Percentiles rank a stretch among this genome's conserved stretches.
Evolutionary conservation across 139 green algal species (phyloP).

Genomic region (Limnomonas spitsbergensis): DNA sequence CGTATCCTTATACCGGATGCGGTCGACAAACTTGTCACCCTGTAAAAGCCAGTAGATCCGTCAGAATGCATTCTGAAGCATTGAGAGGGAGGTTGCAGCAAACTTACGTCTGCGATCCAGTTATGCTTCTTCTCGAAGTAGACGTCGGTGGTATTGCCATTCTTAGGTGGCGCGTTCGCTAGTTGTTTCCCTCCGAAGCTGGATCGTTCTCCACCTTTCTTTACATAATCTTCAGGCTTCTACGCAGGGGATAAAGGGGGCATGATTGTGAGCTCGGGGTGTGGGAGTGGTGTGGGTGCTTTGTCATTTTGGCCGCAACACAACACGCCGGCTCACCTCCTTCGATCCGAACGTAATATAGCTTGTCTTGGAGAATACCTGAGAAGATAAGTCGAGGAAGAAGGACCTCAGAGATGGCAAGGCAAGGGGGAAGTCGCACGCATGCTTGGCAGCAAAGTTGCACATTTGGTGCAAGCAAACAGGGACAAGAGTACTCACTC

Average conservation of each 20-base stretch:
- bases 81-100: no score
- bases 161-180: slow-evolving; percentile 39
- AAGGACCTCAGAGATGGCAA: background rate
- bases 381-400: background rate
- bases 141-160: slow-evolving; percentile 57
- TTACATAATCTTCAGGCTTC: slow-evolving; percentile 56
- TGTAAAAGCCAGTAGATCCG: slow-evolving; percentile 27
- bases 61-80: no score
- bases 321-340: slow-evolving; percentile 5
- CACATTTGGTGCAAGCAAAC: background rate
- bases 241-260: slow-evolving; percentile 2
- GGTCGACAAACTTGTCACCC: slow-evolving; percentile 63
- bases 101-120: slow-evolving; percentile 56
- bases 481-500: slow-evolving; percentile 28
- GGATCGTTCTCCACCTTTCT: slow-evolving; percentile 42
- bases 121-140: slow-evolving; percentile 79
- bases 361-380: slow-evolving; percentile 55
- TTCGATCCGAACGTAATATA: slow-evolving; percentile 72
- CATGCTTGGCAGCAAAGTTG: background rate
- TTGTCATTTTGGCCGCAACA: background rate
- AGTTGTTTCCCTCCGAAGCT: slow-evolving; percentile 69
- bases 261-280: background rate
- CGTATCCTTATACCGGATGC: slow-evolving; percentile 55
- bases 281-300: no score
- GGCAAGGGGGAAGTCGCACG: background rate